These are phyloP conservation scores for Nannochloropsis granulata DNA, from an alignment of 108 stramenopile species.

Conservation along the genomic window DNA sequence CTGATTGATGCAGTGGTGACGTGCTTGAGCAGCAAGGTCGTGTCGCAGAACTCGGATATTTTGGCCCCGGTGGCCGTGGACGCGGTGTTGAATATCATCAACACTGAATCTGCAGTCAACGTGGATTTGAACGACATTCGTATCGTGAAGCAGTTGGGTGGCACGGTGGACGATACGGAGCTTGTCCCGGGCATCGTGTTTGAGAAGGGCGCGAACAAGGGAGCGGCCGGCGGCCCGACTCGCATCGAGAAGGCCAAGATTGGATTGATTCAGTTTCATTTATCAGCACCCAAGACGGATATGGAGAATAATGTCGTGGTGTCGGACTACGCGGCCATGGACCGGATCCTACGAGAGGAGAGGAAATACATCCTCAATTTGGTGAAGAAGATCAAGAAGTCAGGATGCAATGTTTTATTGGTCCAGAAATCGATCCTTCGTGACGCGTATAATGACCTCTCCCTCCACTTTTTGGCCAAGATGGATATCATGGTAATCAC, in stretches of 20 bases:
- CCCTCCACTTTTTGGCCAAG: constrained; percentile 92
- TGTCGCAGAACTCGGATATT: constrained; percentile 78
- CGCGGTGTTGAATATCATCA: constrained; percentile 75
- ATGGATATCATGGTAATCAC: constrained; percentile 98
- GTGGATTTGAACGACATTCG: constrained; percentile 87
- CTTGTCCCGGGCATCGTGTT: constrained; percentile 86
- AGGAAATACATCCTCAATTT: neutral
- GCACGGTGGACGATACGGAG: constrained; percentile 98
- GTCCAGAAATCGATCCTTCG: constrained; percentile 95
- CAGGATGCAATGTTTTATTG: constrained; percentile 88
- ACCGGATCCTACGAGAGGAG: constrained; percentile 91
- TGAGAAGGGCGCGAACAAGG: constrained; percentile 73
- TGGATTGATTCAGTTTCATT: constrained; percentile 56
- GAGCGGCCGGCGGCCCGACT: constrained; percentile 71
- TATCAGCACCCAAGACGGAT: constrained; percentile 97
- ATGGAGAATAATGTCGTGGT: constrained; percentile 99
- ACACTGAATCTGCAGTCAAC: constrained; percentile 52
- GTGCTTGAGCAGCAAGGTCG: constrained; percentile 77
- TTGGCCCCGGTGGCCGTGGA: constrained; percentile 96
- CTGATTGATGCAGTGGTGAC: constrained; percentile 83
- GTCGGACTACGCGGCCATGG: constrained; percentile 96
- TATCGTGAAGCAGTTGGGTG: constrained; percentile 90
- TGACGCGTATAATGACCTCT: constrained; percentile 98
- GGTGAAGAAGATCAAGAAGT: constrained; percentile 67
- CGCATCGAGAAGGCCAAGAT: constrained; percentile 80